Base-by-base conservation (phyloP, 75 land plant genomes). In the Picea glauca region DNA sequence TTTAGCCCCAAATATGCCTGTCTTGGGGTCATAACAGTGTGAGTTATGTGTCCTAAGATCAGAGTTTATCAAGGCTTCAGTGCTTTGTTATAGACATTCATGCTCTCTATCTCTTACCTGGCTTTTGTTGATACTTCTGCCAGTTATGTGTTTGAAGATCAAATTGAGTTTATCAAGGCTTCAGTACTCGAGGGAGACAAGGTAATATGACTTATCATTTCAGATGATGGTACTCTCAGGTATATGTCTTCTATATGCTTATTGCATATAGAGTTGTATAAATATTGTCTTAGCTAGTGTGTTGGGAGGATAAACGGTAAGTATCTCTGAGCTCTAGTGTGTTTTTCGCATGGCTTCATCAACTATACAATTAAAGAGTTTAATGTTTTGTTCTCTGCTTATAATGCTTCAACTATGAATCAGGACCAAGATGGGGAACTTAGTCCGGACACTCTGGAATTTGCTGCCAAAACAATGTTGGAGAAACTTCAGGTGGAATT, bases 71-170 rank as follows among this genome's bases (percentile, higher is more conserved):
- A 94, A 87, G 85, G 85, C 87, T 23, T 80, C 88, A 46, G 91
- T 92, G 26, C 84, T 94, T 50, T 50, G 3, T 20, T 68, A 18
- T n/a, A 38, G 18, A 6, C 15, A 20, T 3, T 40, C 50, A 43
- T 5, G 50, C 50, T 70, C 54, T 5, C 23, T 43, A 40, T 43
- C 21, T 70, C 73, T 38, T 70, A 21, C 3, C 5, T 38, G 3
- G 50, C 21, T 70, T 70, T 20, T 35, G 6, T 40, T 70, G 54
- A 40, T 38, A 70, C 26, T 70, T 70, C 43, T 70, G 73, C 54
- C 56, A 93, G 94, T 84, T 96, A 81, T 87, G 95, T 96, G 15
- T 94, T 94, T 88, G 99, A 96, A 74, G 99, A 96, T 78, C 92
- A 92, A 58, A 96, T 96, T 78, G 95, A 96, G 21, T 96, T 96